A percentile compares a stretch with the other conserved stretches of the same genome.
Conservation (phyloP, 2,329 filamentous ascomycete species). For the Cordyceps javanica region DNA sequence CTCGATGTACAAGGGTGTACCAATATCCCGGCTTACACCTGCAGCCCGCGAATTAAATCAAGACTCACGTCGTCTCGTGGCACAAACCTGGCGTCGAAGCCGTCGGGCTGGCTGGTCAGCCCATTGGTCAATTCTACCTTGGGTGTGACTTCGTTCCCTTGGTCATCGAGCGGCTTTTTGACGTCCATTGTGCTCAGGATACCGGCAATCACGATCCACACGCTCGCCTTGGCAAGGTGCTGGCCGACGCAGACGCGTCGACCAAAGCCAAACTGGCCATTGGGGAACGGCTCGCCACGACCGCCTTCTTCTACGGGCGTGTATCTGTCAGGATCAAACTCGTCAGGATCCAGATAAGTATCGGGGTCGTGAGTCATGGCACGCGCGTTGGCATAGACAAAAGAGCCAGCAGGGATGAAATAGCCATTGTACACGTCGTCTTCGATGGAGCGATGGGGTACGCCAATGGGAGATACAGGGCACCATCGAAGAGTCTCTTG, state of each 20-base stretch:
- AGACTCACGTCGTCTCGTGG: slow-evolving; percentile 17
- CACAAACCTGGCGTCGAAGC: slow-evolving; percentile 20
- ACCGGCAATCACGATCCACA: slow-evolving; percentile 35
- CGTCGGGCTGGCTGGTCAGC: slow-evolving; percentile 22
- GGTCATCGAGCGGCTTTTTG: slow-evolving; percentile 24
- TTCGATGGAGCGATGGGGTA: slow-evolving; percentile 47
- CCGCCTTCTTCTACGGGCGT: slow-evolving; percentile 27
- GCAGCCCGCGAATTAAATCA: neutral
- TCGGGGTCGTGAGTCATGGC: slow-evolving; percentile 38
- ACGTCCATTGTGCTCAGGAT: slow-evolving; percentile 34
- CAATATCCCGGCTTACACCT: neutral
- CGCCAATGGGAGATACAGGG: slow-evolving; percentile 41
- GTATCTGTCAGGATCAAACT: slow-evolving; percentile 42
- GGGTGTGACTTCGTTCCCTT: slow-evolving; percentile 29
- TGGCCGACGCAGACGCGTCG: slow-evolving; percentile 44
- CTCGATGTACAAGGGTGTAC: neutral
- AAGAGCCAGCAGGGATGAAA: slow-evolving; percentile 48
- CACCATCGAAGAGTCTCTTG: slow-evolving; percentile 40
- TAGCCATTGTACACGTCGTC: slow-evolving; percentile 53
- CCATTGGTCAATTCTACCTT: slow-evolving; percentile 22
- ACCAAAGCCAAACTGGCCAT: slow-evolving; percentile 47
- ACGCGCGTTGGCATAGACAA: slow-evolving; percentile 36
- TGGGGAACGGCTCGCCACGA: slow-evolving; percentile 38
- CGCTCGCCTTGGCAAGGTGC: slow-evolving; percentile 40
- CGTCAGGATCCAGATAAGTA: slow-evolving; percentile 35